Evolutionary conservation across 805 yeast species (phyloP).

Genomic region (Metschnikowia anglica): DNA sequence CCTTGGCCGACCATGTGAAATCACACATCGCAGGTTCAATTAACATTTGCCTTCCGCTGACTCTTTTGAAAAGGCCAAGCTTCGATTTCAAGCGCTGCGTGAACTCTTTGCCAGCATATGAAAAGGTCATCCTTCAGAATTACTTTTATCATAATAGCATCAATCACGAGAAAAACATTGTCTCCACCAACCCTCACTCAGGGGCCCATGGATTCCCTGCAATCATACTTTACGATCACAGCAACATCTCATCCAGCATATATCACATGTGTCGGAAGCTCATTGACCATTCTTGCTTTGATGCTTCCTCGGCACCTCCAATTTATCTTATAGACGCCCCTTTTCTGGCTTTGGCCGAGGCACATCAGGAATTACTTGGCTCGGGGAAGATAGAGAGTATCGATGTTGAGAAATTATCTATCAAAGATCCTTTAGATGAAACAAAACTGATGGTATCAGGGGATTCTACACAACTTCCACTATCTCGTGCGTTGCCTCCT

Average conservation of each 20-base stretch:
- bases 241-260: constrained; percentile 38
- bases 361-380: constrained; percentile 22
- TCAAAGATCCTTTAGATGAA: constrained; percentile 8
- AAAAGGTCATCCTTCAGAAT: constrained; percentile 41
- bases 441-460: constrained; percentile 2
- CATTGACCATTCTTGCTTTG: constrained; percentile 29
- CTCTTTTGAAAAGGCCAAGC: constrained; percentile 71
- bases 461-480: neutral
- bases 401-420: constrained; percentile 9
- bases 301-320: constrained; percentile 28
- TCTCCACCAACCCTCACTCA: constrained; percentile 2
- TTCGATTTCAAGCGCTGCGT: constrained; percentile 65
- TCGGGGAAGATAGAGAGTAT: constrained; percentile 20
- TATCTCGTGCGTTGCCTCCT: constrained; percentile 4
- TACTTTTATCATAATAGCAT: constrained; percentile 26
- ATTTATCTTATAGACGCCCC: constrained; percentile 46
- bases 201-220: constrained; percentile 36
- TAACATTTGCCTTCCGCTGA: constrained; percentile 87
- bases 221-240: constrained; percentile 52
- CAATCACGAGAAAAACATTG: constrained; percentile 8
- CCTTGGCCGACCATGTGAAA: constrained; percentile 69
- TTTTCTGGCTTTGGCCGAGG: constrained; percentile 35
- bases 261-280: constrained; percentile 51
- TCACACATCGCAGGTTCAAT: constrained; percentile 59
- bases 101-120: constrained; percentile 56